These are phyloP conservation scores for Calophaca sinica DNA, from an alignment of 306 rosid genomes.

Conservation along the genomic window DNA sequence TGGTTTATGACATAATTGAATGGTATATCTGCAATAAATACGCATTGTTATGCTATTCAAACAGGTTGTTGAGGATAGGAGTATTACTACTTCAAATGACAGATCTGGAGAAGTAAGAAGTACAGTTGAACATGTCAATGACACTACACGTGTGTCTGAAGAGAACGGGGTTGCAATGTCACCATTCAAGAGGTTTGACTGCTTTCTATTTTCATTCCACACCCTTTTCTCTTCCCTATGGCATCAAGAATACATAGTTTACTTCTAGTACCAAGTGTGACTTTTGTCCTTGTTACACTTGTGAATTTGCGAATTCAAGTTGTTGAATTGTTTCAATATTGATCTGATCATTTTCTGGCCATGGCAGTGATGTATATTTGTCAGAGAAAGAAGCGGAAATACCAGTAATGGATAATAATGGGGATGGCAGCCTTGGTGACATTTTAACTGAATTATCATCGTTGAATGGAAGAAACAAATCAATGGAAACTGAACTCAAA, in stretches of 20 bases:
- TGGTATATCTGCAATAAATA: conserved; percentile 21
- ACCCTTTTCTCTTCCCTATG: conserved; percentile 2
- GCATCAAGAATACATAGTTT: conserved; percentile 1
- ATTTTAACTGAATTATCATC: conserved; percentile 57
- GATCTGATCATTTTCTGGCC: conserved; percentile 17
- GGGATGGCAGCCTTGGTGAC: conserved; percentile 38
- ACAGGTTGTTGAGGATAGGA: conserved; percentile 56
- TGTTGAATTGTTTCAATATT: conserved; percentile 25
- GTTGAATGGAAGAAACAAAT: conserved; percentile 63
- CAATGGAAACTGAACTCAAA: conserved; percentile 81
- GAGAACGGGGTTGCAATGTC: conserved; percentile 50
- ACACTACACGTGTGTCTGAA: conserved; percentile 12
- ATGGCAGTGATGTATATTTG: conserved; percentile 50
- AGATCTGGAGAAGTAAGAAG: conserved; percentile 30
- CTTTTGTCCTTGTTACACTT: neutral
- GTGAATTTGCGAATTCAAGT: conserved; percentile 32
- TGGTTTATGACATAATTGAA: conserved; percentile 26
- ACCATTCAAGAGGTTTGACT: conserved; percentile 54
- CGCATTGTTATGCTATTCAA: conserved; percentile 29
- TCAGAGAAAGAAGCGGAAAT: conserved; percentile 46
- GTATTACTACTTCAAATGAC: conserved; percentile 30
- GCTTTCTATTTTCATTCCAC: conserved; percentile 32
- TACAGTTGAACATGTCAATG: conserved; percentile 39
- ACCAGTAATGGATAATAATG: conserved; percentile 24
- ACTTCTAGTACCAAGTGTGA: conserved; percentile 11